A percentile compares a stretch with the other conserved stretches of the same genome.
Evolutionary conservation across 139 green algal species (phyloP).

Genomic region (Chlorella sp.): DNA sequence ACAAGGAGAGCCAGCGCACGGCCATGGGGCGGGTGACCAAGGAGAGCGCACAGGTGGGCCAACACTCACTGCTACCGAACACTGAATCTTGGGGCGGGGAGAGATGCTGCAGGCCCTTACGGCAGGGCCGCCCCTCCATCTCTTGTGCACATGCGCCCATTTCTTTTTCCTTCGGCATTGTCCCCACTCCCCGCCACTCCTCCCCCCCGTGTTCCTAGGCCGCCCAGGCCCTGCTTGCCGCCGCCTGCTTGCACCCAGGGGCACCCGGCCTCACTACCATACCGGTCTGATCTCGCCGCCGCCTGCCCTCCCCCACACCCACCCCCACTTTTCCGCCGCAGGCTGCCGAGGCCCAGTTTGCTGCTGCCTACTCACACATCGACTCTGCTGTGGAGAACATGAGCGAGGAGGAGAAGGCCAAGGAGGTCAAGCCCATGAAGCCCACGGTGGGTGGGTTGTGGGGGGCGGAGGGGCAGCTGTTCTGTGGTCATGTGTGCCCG

Average conservation of each 20-base stretch:
- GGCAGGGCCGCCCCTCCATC: too few species aligned
- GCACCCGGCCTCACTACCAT: neutral
- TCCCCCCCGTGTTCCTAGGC: too few species aligned
- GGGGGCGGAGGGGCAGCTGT: neutral
- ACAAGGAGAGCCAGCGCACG: slow-evolving; percentile 13
- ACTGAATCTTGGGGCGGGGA: too few species aligned
- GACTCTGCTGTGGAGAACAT: slow-evolving; percentile 29
- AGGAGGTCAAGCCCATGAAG: slow-evolving; percentile 50
- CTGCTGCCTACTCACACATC: slow-evolving; percentile 34
- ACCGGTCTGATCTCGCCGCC: neutral
- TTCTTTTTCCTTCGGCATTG: too few species aligned
- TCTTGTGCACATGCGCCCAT: too few species aligned
- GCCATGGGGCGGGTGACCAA: slow-evolving; percentile 47
- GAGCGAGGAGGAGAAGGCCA: slow-evolving; percentile 51
- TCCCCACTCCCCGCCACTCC: too few species aligned
- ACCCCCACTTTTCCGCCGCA: neutral
- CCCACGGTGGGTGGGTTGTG: slow-evolving; percentile 36
- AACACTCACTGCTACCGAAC: too few species aligned
- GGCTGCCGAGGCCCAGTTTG: slow-evolving; percentile 41
- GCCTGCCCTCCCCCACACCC: neutral
- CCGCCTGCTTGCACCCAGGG: neutral
- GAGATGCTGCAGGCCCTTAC: too few species aligned
- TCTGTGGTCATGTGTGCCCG: neutral
- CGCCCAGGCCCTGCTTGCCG: too few species aligned
- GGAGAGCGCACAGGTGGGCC: slow-evolving; percentile 3